A percentile compares a stretch with the other conserved stretches of the same genome.
These are phyloP conservation scores for Stephania japonica DNA, from an alignment of 164 flowering plant species.

Conservation along the genomic window DNA sequence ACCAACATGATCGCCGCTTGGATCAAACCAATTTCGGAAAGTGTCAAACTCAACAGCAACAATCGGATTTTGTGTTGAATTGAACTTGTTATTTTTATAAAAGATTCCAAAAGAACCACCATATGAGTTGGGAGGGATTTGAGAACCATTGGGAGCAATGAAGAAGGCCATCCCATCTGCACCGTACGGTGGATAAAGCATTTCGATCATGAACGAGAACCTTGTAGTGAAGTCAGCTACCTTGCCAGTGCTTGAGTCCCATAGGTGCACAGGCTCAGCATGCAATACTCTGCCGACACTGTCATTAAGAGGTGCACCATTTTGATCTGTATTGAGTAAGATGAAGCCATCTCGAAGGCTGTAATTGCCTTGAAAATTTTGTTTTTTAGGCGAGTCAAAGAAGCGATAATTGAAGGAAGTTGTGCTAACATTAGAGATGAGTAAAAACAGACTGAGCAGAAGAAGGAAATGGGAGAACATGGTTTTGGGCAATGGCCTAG, in stretches of 20 bases:
- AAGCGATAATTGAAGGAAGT: constrained; percentile 4
- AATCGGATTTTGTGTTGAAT: neutral
- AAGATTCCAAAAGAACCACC: constrained; percentile 26
- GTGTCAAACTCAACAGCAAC: too few species aligned
- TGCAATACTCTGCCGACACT: constrained; percentile 16
- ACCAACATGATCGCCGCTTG: too few species aligned
- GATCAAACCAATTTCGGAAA: too few species aligned
- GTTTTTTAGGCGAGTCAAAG: neutral
- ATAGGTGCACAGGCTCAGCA: constrained; percentile 9
- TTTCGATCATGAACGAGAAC: constrained; percentile 19
- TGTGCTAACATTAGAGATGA: neutral
- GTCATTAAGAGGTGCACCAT: neutral
- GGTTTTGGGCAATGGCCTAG: neutral
- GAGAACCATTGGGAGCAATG: constrained; percentile 18
- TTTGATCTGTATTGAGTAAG: constrained; percentile 5
- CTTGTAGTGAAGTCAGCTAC: constrained; percentile 21
- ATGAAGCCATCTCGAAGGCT: neutral
- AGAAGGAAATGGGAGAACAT: neutral
- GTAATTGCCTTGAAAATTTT: neutral
- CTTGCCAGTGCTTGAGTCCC: constrained; percentile 8
- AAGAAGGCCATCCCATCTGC: constrained; percentile 25
- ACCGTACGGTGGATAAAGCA: neutral
- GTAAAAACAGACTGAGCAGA: neutral
- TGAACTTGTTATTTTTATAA: constrained; percentile 8
- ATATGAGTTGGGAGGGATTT: constrained; percentile 6